Evolutionary conservation across 164 flowering plant genomes (phyloP).

Genomic region (Magnolia changhungtana): DNA sequence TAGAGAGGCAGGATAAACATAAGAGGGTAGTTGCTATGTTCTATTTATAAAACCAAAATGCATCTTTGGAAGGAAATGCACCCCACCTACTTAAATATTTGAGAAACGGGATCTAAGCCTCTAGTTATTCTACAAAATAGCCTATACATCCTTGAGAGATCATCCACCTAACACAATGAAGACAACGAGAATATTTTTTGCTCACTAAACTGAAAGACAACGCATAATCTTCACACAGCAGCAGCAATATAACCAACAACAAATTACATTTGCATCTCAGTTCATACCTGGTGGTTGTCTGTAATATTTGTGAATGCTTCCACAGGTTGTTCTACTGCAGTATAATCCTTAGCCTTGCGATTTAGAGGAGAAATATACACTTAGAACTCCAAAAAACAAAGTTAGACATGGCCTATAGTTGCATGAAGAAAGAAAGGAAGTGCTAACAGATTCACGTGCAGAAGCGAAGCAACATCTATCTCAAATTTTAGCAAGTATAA

Average conservation of each 20-base stretch:
- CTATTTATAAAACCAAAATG: neutral
- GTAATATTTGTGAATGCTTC: too few species aligned
- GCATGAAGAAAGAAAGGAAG: too few species aligned
- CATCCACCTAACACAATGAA: constrained; percentile 41
- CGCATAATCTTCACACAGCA: neutral
- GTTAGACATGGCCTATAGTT: too few species aligned
- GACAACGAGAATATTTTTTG: neutral
- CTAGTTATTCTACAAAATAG: constrained; percentile 63
- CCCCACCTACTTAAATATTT: constrained; percentile 80
- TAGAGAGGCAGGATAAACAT: neutral
- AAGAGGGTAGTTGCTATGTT: neutral
- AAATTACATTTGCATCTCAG: neutral
- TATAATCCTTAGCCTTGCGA: too few species aligned
- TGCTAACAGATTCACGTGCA: too few species aligned
- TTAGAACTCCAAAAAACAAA: too few species aligned
- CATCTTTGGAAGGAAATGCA: neutral
- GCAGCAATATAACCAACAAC: neutral
- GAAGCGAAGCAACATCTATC: too few species aligned
- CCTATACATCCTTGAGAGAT: constrained; percentile 90
- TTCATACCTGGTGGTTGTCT: constrained; percentile 34
- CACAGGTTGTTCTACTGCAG: too few species aligned
- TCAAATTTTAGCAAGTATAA: neutral
- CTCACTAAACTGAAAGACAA: neutral
- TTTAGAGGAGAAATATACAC: too few species aligned
- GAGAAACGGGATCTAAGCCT: constrained; percentile 81